A percentile compares a stretch with the other conserved stretches of the same genome.
Evolutionary conservation across 192 early-diverging fungal genomes (phyloP).

Genomic region (Podila epigama): DNA sequence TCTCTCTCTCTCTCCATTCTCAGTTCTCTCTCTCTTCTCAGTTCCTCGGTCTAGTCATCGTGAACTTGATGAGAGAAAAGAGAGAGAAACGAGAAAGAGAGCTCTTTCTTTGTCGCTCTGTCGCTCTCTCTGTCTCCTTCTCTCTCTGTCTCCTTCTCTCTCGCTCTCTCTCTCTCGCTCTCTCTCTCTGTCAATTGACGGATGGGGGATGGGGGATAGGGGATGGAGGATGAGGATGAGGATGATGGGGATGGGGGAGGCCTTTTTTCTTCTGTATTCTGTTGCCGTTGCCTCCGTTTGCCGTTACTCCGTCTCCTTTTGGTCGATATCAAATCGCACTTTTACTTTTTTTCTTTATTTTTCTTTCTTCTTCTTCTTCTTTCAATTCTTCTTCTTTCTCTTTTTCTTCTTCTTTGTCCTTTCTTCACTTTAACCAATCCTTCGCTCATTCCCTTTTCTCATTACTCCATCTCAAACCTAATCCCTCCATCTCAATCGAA

Average conservation of each 20-base stretch:
- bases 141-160: not conserved
- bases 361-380: not conserved
- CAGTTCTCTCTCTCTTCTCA: not conserved
- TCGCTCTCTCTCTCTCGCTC: constrained; percentile 6
- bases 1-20: not conserved
- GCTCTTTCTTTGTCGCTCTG: too few species aligned
- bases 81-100: not conserved
- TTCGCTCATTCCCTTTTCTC: not conserved
- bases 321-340: too few species aligned
- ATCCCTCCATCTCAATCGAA: constrained; percentile 1
- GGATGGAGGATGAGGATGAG: too few species aligned
- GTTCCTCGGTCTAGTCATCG: not conserved
- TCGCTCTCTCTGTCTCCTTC: not conserved
- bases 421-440: not conserved
- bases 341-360: not conserved
- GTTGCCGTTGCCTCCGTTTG: too few species aligned
- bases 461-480: constrained; percentile 8
- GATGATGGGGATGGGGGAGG: too few species aligned
- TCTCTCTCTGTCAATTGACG: too few species aligned
- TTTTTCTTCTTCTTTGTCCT: not conserved
- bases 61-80: not conserved
- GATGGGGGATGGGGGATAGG: too few species aligned
- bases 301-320: too few species aligned
- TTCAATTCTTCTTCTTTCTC: not conserved
- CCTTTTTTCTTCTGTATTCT: too few species aligned